Base-by-base conservation (phyloP, 106 monocot species). In the Iris macrosiphon region DNA sequence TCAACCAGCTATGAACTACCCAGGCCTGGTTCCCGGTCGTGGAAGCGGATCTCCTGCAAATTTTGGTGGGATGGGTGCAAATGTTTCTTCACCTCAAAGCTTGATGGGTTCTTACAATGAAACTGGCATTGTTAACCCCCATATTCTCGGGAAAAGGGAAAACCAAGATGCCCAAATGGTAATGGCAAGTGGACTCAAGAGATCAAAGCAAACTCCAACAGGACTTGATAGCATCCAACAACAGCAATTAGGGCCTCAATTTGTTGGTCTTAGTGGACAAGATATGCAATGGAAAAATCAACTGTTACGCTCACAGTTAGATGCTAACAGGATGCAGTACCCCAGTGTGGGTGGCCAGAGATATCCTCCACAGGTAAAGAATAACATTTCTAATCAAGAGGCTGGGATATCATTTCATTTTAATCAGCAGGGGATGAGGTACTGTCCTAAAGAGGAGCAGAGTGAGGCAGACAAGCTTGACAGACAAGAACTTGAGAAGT, bases 211-310 rank as follows among this genome's bases (percentile, higher is more conserved):
- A 19, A 52, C 43, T 21, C 43, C 57, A 25, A 37, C 76, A 14
- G 70, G 77, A 23, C 27, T 81, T 11, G 87, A 87, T 71, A 67
- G 59, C 14, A 59, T 73, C 20, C 78, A 74, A 47, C 80, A 77
- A 25, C 76, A 75, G 29, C 80, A 69, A 42, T 1, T 52, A 31
- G 63, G 63, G 21, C 49, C 74, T 66, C 75, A 65, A 23, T 34
- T 68, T 11, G 77, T 67, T 49, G 67, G 73, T 9, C 51, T 63
- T n/a, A 66, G 29, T 40, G 78, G 81, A 47, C 35, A 56, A 43
- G 85, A 86, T 63, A 63, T 79, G 60, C 73, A 73, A n/a, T 81
- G 84, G 80, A 79, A 80, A 49, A 85, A 74, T 61, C 75, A 67
- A 62, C 22, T 70, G 26, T 15, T 75, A 15, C 72, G 75, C 14